Base-by-base conservation (phyloP, 768 basidiomycete species). In the Panellus pusillus region DNA sequence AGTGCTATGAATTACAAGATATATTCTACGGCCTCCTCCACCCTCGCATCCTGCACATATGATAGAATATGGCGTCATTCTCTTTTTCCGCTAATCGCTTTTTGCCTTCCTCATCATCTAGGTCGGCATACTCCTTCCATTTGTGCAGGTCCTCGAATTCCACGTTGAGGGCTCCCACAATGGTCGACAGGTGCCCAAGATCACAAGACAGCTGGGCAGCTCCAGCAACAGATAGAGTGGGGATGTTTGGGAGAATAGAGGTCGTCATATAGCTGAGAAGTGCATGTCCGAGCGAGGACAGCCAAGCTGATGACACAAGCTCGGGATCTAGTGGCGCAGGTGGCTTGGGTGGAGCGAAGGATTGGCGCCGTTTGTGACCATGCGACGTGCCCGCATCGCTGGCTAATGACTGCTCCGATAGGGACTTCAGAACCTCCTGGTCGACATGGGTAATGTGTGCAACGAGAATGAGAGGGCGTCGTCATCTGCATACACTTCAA, bases 401-500 rank as follows among this genome's bases (percentile, higher is more conserved):
- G n/a, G 45, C 31, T 7, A 62, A 61, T 3, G 63, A 57, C 54
- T 72, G 75, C 53, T 82, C 83, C 2, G 73, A 64, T 6, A 79
- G 65, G 35, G 72, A 74, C 49, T 76, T 78, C 17, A 82, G 65
- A 44, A 80, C 68, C 38, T 86, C 82, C 6, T 72, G 60, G 53
- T 89, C 83, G 45, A 90, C 67, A 61, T 83, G 82, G 89, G 92
- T 9, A 98, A 73, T 6, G 89, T 92, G 44, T 87, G 84, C 37
- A 98, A 74, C 32, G 91, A 93, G 70, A 94, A 97, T 2, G 86
- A 82, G 9, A 98, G 79, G 9, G 92, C 91, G 55, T 94, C 93
- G 66, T 98, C 94, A 52, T 88, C 87, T 7, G 89, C 91, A 64
- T 97, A 96, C 15, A 95, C 89, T 68, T 98, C 95, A 65, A 98